Base-by-base conservation (phyloP, 768 basidiomycete genomes). In the Cyathus striatus region DNA sequence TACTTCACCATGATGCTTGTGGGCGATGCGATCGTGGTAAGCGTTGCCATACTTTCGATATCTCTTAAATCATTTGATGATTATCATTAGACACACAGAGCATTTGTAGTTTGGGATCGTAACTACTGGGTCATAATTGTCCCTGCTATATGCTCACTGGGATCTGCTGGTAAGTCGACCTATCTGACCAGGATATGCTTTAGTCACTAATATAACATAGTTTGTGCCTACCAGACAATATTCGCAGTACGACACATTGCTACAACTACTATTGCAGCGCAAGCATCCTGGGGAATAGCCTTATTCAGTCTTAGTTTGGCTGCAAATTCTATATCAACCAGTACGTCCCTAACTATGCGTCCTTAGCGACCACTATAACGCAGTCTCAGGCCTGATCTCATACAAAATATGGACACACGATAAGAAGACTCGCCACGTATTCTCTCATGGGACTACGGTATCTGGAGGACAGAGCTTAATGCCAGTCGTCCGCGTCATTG, bases 1-100 rank as follows among this genome's bases (percentile, higher is more conserved):
- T 43, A 39, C 25, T 43, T 43, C 42, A 37, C 42, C n/a, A 43
- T 43, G 42, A 43, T 43, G 42, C 2, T 37, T 4, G 34, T 43
- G 10, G 42, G 42, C 2, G 42, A 43, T 23, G 42, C 42, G n/a
- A 38, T 43, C 14, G 42, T 37, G n/a, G 42, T 37, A 18, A 39
- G 42, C 38, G 24, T n/a, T 30, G 27, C n/a, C 27, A 7, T 9
- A 30, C n/a, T 30, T 30, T 9, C n/a, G 27, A 7, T 30, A 30
- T n/a, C 12, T 26, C n/a, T n/a, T n/a, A n/a, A n/a, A n/a, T 23
- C 4, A 12, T 32, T 12, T 26, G n/a, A 30, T 30, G 27, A 30
- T n/a, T 30, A 30, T 30, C 7, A 9, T 30, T 30, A 30, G 27
- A 30, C 27, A 7, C n/a, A 30, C n/a, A 30, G 27, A n/a, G 27